Evolutionary conservation across 1,284 basidiomycete genomes (phyloP), one percentile per base, ranked within the genome.

Genomic region (Puccinia polysora): DNA sequence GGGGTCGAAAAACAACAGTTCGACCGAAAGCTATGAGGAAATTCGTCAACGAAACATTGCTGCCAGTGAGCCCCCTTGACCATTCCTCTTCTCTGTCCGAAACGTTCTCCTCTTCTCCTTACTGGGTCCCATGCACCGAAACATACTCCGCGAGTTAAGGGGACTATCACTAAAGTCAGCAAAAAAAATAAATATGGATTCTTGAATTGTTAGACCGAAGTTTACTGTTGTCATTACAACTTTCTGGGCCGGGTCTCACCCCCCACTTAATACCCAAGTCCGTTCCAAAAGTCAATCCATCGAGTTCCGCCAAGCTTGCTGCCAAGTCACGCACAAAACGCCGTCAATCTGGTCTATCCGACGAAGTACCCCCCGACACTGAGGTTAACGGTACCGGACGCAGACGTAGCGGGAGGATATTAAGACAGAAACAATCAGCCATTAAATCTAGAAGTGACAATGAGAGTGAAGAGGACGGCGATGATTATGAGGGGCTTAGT

Each of bases 21-120:
- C n/a, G n/a, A n/a, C 40, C 40, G 59, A 65, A 18, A 36, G n/a
- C 18, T 71, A 71, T 40, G 69, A 62, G 49, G 49, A 71, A 38
- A 62, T 71, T n/a, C 58, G 69, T 1, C 47, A 71, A 55, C 30
- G 49, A 12, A 71, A 71, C 20, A 71, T 71, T n/a, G 69, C 45
- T n/a, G 56, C 69, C 8, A 71, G 69, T 71, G 12, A 47, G 65
- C n/a, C n/a, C n/a, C n/a, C n/a, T n/a, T n/a, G n/a, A n/a, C n/a
- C n/a, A n/a, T n/a, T 49, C 38, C 25, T 30, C 14, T 5, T 32
- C 47, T 55, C n/a, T 45, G n/a, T 32, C 30, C 8, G 20, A 14
- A 18, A 14, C 2, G 2, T 67, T 12, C 23, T 36, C 38, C 14
- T 40, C 30, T n/a, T 50, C 34, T 5, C 34, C 14, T 12, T 40